phyloP scores from a whole-genome alignment of 139 green algal genomes.

The Parachlorella kessleri region DNA sequence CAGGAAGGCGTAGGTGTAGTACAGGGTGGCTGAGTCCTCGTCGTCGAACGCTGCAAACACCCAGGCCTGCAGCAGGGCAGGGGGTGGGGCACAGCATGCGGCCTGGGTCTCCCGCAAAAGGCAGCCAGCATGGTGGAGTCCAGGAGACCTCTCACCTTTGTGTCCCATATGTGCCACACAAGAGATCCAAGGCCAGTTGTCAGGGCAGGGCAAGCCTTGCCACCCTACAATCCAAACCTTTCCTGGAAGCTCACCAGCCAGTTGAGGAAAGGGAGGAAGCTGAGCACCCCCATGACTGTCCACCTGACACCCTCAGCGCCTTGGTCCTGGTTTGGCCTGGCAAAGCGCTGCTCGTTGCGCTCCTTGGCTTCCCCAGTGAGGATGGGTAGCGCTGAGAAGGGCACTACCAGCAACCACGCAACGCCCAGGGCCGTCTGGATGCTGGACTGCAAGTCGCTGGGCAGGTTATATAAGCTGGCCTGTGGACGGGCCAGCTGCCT shows the following conservation, averaged over 20 bases:
- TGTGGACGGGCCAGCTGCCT: no score
- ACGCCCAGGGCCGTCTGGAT: slow-evolving; percentile 27
- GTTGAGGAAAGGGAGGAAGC: slow-evolving; percentile 68
- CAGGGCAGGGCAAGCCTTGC: no score
- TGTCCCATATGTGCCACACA: no score
- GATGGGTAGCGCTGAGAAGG: slow-evolving; percentile 34
- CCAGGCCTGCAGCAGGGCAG: slow-evolving; percentile 57
- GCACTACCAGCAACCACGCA: slow-evolving; percentile 2
- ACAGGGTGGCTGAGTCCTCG: slow-evolving; percentile 45
- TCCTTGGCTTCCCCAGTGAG: slow-evolving; percentile 36
- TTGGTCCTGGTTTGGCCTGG: slow-evolving; percentile 17
- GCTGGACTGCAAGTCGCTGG: neutral
- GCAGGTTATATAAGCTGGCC: neutral
- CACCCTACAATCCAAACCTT: no score
- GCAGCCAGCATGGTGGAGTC: no score
- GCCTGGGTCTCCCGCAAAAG: neutral
- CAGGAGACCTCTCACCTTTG: no score
- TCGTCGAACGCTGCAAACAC: slow-evolving; percentile 68
- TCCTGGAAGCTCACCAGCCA: slow-evolving; percentile 47
- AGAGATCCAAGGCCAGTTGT: no score
- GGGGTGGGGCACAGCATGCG: neutral
- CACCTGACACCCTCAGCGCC: slow-evolving; percentile 53
- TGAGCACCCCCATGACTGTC: slow-evolving; percentile 65
- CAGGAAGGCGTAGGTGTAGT: slow-evolving; percentile 60
- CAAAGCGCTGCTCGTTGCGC: slow-evolving; percentile 30